These are phyloP conservation scores for Ensete glaucum DNA, from an alignment of 176 grass and related monocot genomes.

Conservation along the genomic window DNA sequence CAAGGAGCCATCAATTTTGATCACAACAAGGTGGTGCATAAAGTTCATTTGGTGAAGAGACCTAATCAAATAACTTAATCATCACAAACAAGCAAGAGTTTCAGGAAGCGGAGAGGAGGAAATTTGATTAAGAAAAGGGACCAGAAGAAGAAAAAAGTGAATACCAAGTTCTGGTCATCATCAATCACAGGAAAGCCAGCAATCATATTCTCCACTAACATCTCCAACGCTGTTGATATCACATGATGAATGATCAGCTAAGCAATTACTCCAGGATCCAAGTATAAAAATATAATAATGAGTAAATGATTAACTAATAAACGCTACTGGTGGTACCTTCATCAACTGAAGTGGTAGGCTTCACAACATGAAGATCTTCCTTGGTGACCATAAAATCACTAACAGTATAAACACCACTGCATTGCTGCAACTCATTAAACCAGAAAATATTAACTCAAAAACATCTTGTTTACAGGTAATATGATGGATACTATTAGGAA, in stretches of 20 bases:
- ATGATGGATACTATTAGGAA: neutral
- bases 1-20: neutral
- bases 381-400: conserved; percentile 71
- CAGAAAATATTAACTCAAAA: neutral
- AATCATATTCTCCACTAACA: conserved; percentile 62
- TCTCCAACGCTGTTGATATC: conserved; percentile 40
- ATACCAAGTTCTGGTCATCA: conserved; percentile 63
- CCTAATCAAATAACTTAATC: neutral
- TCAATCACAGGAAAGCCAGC: conserved; percentile 79
- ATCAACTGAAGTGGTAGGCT: conserved; percentile 45
- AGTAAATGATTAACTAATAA: neutral
- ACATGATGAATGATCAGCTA: conserved; percentile 10
- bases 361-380: conserved; percentile 50
- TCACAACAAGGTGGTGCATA: neutral
- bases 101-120: neutral
- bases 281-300: neutral
- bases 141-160: conserved; percentile 5
- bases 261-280: neutral
- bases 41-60: neutral
- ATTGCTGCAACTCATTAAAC: conserved; percentile 30
- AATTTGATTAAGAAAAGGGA: conserved; percentile 12
- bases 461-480: neutral
- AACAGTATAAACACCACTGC: conserved; percentile 56
- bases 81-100: neutral
- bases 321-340: conserved; percentile 39